Evolutionary conservation across 2,329 filamentous ascomycete species (phyloP).

Genomic region (Epichloe baconii): DNA sequence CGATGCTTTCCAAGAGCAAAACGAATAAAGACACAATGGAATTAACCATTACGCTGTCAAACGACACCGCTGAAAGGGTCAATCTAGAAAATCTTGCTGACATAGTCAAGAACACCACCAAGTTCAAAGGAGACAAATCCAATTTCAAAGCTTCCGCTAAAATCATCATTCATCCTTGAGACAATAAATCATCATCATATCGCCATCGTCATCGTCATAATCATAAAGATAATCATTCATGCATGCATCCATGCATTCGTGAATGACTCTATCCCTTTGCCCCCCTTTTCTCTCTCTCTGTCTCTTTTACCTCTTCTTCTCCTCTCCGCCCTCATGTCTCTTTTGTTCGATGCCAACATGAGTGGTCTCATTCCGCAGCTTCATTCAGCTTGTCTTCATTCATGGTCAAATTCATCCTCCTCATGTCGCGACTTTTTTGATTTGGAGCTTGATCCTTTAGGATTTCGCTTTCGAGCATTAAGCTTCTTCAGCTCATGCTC

Average conservation of each 20-base stretch:
- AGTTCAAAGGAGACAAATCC: slow-evolving; percentile 17
- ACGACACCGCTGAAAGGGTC: slow-evolving; percentile 17
- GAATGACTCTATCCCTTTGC: not conserved
- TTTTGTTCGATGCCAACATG: not conserved
- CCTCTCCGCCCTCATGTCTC: not conserved
- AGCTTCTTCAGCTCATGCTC: slow-evolving; percentile 28
- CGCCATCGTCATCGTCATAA: slow-evolving; percentile 4
- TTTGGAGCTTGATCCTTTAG: slow-evolving; percentile 15
- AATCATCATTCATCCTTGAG: slow-evolving; percentile 15
- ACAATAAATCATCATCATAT: not conserved
- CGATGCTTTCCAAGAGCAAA: slow-evolving; percentile 2
- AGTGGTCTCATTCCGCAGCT: too few species aligned
- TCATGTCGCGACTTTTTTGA: slow-evolving; percentile 9
- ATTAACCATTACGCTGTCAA: slow-evolving; percentile 22
- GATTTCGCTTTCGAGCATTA: slow-evolving; percentile 19
- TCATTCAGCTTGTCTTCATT: slow-evolving; percentile 11
- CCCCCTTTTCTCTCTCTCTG: too few species aligned
- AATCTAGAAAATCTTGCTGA: slow-evolving; percentile 21
- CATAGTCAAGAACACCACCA: slow-evolving; percentile 21
- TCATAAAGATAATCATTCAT: slow-evolving; percentile 1
- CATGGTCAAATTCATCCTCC: slow-evolving; percentile 12
- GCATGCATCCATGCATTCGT: not conserved
- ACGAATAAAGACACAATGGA: slow-evolving; percentile 23
- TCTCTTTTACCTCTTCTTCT: too few species aligned
- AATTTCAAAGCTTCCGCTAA: slow-evolving; percentile 21